phyloP scores from a whole-genome alignment of 306 rosid species.

The Crotalaria pallida region DNA sequence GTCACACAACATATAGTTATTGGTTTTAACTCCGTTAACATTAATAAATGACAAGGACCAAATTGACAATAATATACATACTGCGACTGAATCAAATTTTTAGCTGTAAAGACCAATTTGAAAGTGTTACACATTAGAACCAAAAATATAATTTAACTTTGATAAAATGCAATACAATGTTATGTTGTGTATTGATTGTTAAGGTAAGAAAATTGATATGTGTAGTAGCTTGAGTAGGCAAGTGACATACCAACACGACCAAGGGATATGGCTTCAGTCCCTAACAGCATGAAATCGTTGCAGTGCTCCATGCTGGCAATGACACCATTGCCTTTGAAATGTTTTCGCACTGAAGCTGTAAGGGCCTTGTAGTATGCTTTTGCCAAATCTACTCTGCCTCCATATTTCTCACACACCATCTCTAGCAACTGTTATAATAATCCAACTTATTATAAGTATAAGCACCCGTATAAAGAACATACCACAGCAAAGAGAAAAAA shows the following conservation, averaged over 20 bases:
- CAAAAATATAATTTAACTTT: too few relatives aligned
- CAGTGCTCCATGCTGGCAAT: slow-evolving; percentile 99
- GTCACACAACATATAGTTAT: too few relatives aligned
- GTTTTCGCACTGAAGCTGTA: slow-evolving; percentile 68
- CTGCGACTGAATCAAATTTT: too few relatives aligned
- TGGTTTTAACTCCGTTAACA: too few relatives aligned
- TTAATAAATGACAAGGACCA: too few relatives aligned
- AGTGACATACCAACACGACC: slow-evolving; percentile 80
- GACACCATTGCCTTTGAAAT: slow-evolving; percentile 87
- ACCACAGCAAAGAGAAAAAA: not conserved
- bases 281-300: slow-evolving; percentile 93
- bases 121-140: too few relatives aligned
- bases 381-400: slow-evolving; percentile 84
- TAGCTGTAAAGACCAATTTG: too few relatives aligned
- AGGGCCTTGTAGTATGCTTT: slow-evolving; percentile 87
- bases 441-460: not conserved
- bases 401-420: slow-evolving; percentile 85
- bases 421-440: slow-evolving; percentile 52
- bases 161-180: not conserved
- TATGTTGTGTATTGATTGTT: not conserved
- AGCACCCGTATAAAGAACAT: not conserved
- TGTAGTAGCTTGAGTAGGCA: not conserved
- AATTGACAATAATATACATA: too few relatives aligned
- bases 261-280: slow-evolving; percentile 83
- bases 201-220: not conserved